phyloP scores from a whole-genome alignment of 2,329 filamentous ascomycete genomes.

The Ambrosiella xylebori region DNA sequence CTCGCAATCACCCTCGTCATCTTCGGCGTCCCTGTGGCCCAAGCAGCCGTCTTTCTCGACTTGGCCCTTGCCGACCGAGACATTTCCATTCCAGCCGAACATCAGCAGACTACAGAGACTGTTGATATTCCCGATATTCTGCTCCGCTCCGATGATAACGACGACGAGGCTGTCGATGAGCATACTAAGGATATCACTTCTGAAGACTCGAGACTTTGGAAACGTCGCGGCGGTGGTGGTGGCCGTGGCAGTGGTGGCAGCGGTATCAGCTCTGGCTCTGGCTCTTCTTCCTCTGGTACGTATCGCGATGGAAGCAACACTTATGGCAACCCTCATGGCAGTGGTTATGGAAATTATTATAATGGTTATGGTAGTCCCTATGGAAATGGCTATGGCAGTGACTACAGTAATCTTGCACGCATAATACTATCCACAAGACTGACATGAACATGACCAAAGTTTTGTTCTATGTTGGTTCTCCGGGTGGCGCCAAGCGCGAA shows the following conservation, averaged over 20 bases:
- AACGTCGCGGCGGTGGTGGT: constrained; percentile 36
- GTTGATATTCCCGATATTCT: background rate
- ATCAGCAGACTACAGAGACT: background rate
- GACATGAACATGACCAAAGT: no score
- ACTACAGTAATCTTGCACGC: background rate
- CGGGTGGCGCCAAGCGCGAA: no score
- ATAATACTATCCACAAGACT: no score
- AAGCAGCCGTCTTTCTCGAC: constrained; percentile 16
- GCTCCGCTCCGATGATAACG: background rate
- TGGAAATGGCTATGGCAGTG: background rate
- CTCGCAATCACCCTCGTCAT: background rate
- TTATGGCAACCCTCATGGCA: constrained; percentile 14
- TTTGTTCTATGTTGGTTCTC: no score
- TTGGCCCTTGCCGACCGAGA: background rate
- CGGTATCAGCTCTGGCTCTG: constrained; percentile 16
- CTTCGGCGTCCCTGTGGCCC: constrained; percentile 15
- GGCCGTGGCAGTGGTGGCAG: constrained; percentile 24
- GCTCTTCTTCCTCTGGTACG: constrained; percentile 14
- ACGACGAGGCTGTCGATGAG: background rate
- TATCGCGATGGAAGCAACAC: constrained; percentile 15
- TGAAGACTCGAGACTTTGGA: background rate
- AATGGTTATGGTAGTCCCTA: background rate
- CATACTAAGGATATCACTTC: background rate
- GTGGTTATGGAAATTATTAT: background rate
- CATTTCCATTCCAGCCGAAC: background rate